Evolutionary conservation across 1,139 yeast genomes (phyloP), one percentile per base, ranked within the genome.

Genomic region (Starmera stellimalicola): DNA sequence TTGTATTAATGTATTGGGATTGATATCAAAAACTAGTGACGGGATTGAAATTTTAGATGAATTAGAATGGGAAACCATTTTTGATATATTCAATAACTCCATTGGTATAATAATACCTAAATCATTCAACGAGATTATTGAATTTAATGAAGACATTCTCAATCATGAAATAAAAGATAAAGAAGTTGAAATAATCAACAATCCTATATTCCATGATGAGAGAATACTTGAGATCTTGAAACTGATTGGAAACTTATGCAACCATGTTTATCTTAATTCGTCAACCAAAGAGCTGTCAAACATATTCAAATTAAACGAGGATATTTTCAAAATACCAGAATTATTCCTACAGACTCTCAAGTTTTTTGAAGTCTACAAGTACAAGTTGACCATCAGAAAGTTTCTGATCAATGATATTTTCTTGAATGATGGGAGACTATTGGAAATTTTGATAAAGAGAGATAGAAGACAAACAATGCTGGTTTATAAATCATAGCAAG

Each of bases 41-140:
- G 97, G 97, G 0, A 67, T 77, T 23, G 96, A 87, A 47, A 73
- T 87, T n/a, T 59, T 88, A 34, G 95, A 84, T 50, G 95, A 85
- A 47, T 60, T 69, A 35, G 76, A 77, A 2, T 88, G 96, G 96
- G 62, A 63, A 18, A 70, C 81, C 15, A 74, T 74, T 17, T 54
- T 71, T 27, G 72, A 76, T 39, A 60, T 65, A 4, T 67, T 68
- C 46, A 68, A 71, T 12, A 55, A 60, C 7, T 77, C 87, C 1
- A 50, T 66, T 17, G 76, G 83, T 8, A 56, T 77, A 28, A 63
- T 77, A n/a, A 57, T 74, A 29, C 87, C 88, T 3, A 50, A 46
- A 22, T 45, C 55, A 11, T 30, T 58, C 7, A 30, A 27, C 2
- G 17, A 18, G 3, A 35, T 42, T 1, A 26, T 46, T 25, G 33